Base-by-base conservation (phyloP, 2,329 filamentous ascomycete species). In the Aureobasidium sp. region DNA sequence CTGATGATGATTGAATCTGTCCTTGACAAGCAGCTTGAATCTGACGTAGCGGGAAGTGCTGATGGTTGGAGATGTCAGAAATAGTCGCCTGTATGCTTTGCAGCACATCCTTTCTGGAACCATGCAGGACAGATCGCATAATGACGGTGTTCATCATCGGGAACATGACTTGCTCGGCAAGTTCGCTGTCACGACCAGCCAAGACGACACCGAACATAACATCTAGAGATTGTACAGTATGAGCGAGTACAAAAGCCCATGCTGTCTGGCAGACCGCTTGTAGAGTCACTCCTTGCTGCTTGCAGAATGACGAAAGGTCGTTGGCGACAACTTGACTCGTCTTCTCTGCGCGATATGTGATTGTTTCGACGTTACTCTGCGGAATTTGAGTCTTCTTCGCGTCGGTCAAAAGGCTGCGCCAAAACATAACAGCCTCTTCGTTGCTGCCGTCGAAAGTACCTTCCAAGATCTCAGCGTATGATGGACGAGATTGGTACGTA, bases 71-170 rank as follows among this genome's bases (percentile, higher is more conserved):
- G 34, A 91, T 82, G 27, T 81, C 80, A 1, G 80, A 78, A 73
- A 89, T 83, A 64, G 83, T 87, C 1, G 86, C 82, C 69, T 96
- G 91, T 66, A 91, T 80, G 69, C 92, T 89, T 13, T 78, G 79
- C 32, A 96, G 75, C 75, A 95, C 86, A 0, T 86, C 81, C 0
- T 72, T 66, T 0, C 82, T 75, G 0, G 80, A 85, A 1, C 90
- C 90, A 67, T 94, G 88, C 2, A 96, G 72, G 2, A 92, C 80
- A 1, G 82, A 82, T 12, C 91, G 82, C 8, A 96, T 79, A 0
- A 88, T 84, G 0, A 96, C 86, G 0, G 92, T 96, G 70, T 96
- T 97, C 89, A 97, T 96, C 0, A 89, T 90, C 0, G 92, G 93
- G 68, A 96, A 97, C 70, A 92, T 80, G 13, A 93, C 74, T 29